These are phyloP conservation scores for Xylogone sp. DNA, from an alignment of 2,329 filamentous ascomycete species.

Conservation along the genomic window DNA sequence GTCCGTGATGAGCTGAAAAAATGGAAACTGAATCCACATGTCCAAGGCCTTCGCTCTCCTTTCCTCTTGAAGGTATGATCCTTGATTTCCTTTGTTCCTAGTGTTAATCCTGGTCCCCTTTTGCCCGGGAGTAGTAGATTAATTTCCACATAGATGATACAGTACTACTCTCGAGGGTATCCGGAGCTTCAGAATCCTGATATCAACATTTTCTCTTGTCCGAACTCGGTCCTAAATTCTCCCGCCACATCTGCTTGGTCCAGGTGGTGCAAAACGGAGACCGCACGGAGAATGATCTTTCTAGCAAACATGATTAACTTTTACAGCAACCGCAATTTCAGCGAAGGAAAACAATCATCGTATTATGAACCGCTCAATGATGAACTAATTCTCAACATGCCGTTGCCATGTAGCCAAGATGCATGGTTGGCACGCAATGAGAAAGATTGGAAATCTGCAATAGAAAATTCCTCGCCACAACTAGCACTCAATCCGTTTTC, in stretches of 20 bases:
- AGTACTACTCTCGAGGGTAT: constrained; percentile 4
- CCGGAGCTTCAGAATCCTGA: constrained; percentile 1
- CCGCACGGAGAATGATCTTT: constrained; percentile 19
- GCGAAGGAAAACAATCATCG: constrained; percentile 9
- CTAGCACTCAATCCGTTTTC: neutral
- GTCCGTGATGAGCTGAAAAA: constrained; percentile 4
- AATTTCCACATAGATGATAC: constrained; percentile 11
- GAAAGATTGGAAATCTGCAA: constrained; percentile 12
- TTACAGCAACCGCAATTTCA: constrained; percentile 11
- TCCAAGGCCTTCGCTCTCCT: constrained; percentile 13
- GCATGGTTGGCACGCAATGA: constrained; percentile 16
- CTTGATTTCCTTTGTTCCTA: neutral
- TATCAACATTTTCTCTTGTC: neutral
- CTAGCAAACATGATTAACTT: constrained; percentile 20
- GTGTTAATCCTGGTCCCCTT: neutral
- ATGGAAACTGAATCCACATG: constrained; percentile 15
- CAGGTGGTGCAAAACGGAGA: constrained; percentile 10
- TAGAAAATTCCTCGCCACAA: constrained; percentile 1
- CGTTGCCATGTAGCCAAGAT: constrained; percentile 15
- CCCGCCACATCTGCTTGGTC: neutral
- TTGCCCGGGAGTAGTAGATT: neutral
- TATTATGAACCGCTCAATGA: constrained; percentile 22
- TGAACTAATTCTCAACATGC: constrained; percentile 19
- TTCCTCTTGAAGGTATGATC: constrained; percentile 14
- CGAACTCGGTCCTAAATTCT: neutral